A percentile compares a stretch with the other conserved stretches of the same genome.
These are phyloP conservation scores for Metschnikowia anglica DNA, from an alignment of 805 yeast species.

Conservation along the genomic window DNA sequence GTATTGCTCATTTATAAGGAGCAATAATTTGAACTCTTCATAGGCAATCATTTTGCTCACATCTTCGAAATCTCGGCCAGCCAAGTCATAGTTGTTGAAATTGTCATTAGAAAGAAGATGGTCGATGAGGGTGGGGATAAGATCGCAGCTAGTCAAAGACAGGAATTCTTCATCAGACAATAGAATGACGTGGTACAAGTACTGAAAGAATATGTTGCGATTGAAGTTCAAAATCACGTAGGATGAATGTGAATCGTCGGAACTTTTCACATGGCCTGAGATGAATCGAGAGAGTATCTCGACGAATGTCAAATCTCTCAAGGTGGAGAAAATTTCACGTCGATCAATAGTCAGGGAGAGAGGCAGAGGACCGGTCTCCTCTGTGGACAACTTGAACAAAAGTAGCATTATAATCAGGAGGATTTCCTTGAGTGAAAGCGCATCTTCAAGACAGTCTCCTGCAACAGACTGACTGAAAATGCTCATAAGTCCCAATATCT, in stretches of 20 bases:
- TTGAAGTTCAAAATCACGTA: constrained; percentile 37
- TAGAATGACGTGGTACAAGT: constrained; percentile 36
- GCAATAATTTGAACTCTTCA: constrained; percentile 65
- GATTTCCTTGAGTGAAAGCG: constrained; percentile 33
- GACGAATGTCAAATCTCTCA: constrained; percentile 59
- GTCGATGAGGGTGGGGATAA: constrained; percentile 31
- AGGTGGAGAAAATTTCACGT: constrained; percentile 31
- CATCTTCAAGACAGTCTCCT: constrained; percentile 11
- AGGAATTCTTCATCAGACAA: constrained; percentile 36
- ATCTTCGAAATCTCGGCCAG: constrained; percentile 31
- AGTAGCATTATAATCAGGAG: constrained; percentile 35
- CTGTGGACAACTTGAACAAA: constrained; percentile 34
- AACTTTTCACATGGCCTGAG: constrained; percentile 25
- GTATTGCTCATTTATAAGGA: constrained; percentile 84
- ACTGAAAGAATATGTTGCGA: constrained; percentile 43
- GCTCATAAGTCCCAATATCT: constrained; percentile 33
- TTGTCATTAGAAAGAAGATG: constrained; percentile 34
- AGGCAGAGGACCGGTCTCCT: constrained; percentile 18
- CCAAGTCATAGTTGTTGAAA: constrained; percentile 35
- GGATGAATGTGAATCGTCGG: constrained; percentile 23
- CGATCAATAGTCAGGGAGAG: constrained; percentile 19
- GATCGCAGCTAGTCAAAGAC: constrained; percentile 24
- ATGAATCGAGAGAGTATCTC: constrained; percentile 38
- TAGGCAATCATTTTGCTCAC: constrained; percentile 53
- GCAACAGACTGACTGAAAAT: constrained; percentile 25